These are phyloP conservation scores for Fraxinus americana DNA, from an alignment of 257 asterid genomes.

Conservation along the genomic window DNA sequence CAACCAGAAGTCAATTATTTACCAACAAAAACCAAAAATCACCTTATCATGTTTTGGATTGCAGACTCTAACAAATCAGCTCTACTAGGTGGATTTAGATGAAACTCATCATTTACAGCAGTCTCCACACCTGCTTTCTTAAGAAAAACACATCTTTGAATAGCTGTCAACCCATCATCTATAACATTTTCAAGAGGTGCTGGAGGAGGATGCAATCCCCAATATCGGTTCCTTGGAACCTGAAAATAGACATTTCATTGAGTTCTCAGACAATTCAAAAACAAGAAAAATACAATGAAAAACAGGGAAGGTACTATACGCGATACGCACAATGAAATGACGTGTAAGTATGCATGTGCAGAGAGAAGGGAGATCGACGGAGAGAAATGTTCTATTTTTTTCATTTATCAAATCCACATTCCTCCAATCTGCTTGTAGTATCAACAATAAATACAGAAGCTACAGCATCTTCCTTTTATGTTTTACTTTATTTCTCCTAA, in stretches of 20 bases:
- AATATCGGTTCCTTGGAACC: constrained; percentile 94
- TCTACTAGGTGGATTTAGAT: constrained; percentile 79
- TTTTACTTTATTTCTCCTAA: not conserved
- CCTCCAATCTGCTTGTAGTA: constrained; percentile 7
- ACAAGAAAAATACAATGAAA: constrained; percentile 17
- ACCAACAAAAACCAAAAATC: constrained; percentile 32
- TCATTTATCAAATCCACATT: not conserved
- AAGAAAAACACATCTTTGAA: constrained; percentile 88
- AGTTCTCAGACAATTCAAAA: not conserved
- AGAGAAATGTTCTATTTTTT: constrained; percentile 13
- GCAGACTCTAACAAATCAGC: constrained; percentile 82
- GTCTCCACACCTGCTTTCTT: constrained; percentile 90
- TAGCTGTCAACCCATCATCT: constrained; percentile 79
- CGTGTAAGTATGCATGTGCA: not conserved
- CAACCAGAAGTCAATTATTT: constrained; percentile 14
- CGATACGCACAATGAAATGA: not conserved
- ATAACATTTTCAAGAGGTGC: constrained; percentile 81
- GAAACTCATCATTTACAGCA: constrained; percentile 75
- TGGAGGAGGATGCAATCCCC: constrained; percentile 99
- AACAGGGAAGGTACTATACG: not conserved
- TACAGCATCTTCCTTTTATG: constrained; percentile 16
- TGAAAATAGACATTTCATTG: constrained; percentile 39
- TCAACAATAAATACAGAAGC: constrained; percentile 11
- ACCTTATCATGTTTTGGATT: constrained; percentile 85
- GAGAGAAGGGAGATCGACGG: not conserved